Conservation (phyloP, 2,329 filamentous ascomycete species). For the Nothophoma quercina region DNA sequence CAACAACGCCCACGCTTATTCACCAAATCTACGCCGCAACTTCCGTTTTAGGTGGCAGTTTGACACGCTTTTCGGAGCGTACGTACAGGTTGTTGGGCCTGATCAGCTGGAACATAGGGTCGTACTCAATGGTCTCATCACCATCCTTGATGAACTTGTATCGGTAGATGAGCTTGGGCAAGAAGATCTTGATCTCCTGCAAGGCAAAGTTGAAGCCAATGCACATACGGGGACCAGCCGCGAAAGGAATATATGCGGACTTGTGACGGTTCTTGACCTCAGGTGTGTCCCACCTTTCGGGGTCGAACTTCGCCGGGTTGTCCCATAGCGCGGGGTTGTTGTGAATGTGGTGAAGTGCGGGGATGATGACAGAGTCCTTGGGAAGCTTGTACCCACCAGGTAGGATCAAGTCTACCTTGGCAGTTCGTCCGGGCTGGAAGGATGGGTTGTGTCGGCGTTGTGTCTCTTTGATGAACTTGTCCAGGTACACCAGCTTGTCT, state of each 20-base stretch:
- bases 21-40: neutral
- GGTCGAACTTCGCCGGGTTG: conserved; percentile 65
- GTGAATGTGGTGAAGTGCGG: conserved; percentile 56
- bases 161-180: conserved; percentile 66
- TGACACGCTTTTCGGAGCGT: conserved; percentile 57
- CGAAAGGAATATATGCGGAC: conserved; percentile 66
- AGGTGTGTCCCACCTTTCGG: conserved; percentile 50
- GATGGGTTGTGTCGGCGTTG: conserved; percentile 32
- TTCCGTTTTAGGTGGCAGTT: conserved; percentile 54
- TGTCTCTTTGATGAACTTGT: conserved; percentile 34
- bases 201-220: conserved; percentile 72
- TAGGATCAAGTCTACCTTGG: conserved; percentile 63
- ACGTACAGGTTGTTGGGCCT: conserved; percentile 64
- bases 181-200: conserved; percentile 66
- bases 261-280: conserved; percentile 39
- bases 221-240: conserved; percentile 64
- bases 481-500: conserved; percentile 28
- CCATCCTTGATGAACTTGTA: conserved; percentile 64
- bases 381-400: conserved; percentile 67
- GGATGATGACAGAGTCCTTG: conserved; percentile 61
- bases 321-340: conserved; percentile 65
- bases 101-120: conserved; percentile 67
- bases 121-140: conserved; percentile 63
- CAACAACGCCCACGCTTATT: neutral
- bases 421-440: conserved; percentile 63